A percentile compares a stretch with the other conserved stretches of the same genome.
phyloP scores from a whole-genome alignment of 73 alveolate species.

The Paramecium pentaurelia region DNA sequence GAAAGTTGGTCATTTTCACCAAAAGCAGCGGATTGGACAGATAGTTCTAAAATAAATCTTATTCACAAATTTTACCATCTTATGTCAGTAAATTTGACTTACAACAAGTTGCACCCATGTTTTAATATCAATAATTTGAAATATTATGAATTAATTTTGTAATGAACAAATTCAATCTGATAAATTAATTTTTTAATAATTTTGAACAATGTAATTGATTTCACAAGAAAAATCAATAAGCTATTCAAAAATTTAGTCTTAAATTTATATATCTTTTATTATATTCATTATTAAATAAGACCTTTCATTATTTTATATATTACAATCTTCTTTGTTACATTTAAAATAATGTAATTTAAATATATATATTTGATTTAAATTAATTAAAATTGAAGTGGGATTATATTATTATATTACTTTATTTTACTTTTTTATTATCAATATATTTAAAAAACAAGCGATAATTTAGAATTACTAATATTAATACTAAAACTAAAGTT shows the following conservation, averaged over 20 bases:
- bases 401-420: neutral
- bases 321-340: too few relatives aligned
- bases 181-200: neutral
- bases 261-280: too few relatives aligned
- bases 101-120: conserved; percentile 44
- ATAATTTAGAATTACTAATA: too few relatives aligned
- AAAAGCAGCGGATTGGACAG: conserved; percentile 9
- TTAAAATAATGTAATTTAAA: too few relatives aligned
- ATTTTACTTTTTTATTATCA: neutral
- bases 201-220: neutral
- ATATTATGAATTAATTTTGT: neutral
- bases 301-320: too few relatives aligned
- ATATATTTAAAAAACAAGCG: neutral
- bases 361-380: too few relatives aligned
- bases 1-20: neutral
- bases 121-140: neutral
- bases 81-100: neutral
- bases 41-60: neutral
- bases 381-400: too few relatives aligned
- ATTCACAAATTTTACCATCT: neutral
- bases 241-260: too few relatives aligned
- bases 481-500: too few relatives aligned
- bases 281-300: too few relatives aligned
- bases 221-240: neutral
- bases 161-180: neutral